Evolutionary conservation across 768 basidiomycete species (phyloP).

Genomic region (Suillus bovinus): DNA sequence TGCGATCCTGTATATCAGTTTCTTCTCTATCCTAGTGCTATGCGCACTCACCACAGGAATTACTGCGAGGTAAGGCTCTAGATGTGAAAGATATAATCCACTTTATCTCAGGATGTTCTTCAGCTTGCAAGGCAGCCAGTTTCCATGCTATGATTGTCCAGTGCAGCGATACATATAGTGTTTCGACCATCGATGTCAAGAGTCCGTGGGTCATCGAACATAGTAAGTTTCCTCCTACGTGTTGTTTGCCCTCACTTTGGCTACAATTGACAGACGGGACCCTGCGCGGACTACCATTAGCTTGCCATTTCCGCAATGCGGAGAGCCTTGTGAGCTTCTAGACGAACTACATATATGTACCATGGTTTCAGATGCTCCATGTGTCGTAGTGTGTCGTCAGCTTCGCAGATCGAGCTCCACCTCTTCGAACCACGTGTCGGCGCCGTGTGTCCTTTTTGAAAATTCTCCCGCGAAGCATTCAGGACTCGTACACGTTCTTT

Average conservation of each 20-base stretch:
- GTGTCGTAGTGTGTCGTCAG: background rate
- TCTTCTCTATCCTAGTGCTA: background rate
- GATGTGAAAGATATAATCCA: too few species aligned
- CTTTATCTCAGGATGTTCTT: too few species aligned
- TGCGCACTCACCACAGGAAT: background rate
- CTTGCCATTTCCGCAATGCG: background rate
- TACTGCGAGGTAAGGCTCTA: too few species aligned
- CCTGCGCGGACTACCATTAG: background rate
- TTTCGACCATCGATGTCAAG: background rate
- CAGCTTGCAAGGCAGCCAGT: too few species aligned
- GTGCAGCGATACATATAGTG: background rate
- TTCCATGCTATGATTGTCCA: background rate
- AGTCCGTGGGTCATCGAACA: background rate
- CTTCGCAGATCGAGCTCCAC: slow-evolving; percentile 1
- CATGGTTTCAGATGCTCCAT: background rate
- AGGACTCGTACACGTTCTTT: background rate
- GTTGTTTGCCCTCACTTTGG: background rate
- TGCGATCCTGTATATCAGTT: background rate
- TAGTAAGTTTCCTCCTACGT: background rate
- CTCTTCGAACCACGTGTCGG: slow-evolving; percentile 2
- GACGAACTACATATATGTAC: background rate
- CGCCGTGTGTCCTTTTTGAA: background rate
- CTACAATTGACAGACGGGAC: background rate
- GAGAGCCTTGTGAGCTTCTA: slow-evolving; percentile 1
- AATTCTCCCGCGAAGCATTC: slow-evolving; percentile 1